phyloP scores from a whole-genome alignment of 2,329 filamentous ascomycete species.

The Drechslerella coelobrocha region DNA sequence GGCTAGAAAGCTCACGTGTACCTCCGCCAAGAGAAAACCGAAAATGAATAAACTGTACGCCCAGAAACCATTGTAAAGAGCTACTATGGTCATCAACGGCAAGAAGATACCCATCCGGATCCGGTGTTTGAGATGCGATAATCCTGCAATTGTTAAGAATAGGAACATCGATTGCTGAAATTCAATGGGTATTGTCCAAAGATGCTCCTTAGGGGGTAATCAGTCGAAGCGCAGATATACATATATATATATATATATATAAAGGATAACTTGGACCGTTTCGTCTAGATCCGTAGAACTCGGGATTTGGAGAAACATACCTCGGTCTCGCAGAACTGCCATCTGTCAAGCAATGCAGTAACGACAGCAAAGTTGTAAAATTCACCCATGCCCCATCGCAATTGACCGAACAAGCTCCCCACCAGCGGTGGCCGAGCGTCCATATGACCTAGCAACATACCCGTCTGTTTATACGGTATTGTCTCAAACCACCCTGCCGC shows the following conservation, averaged over 20 bases:
- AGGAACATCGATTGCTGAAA: background rate
- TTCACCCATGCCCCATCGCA: background rate
- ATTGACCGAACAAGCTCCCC: slow-evolving; percentile 2
- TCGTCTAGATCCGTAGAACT: no score
- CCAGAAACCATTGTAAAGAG: background rate
- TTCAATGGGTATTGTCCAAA: slow-evolving; percentile 11
- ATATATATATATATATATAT: background rate
- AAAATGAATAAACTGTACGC: background rate
- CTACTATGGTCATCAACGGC: background rate
- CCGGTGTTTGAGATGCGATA: slow-evolving; percentile 7
- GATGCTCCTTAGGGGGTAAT: background rate
- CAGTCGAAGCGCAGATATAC: background rate
- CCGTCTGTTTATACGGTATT: background rate
- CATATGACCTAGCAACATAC: slow-evolving; percentile 1
- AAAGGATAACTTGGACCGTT: no score
- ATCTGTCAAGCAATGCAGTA: background rate
- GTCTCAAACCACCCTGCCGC: slow-evolving; percentile 15
- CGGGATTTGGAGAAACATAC: background rate
- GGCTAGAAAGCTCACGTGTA: background rate
- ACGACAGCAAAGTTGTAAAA: background rate
- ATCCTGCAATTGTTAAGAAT: background rate
- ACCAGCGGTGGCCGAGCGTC: slow-evolving; percentile 1
- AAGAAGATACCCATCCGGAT: background rate
- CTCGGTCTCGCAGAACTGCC: background rate
- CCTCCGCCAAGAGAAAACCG: background rate